These are phyloP conservation scores for Erysiphe pulchra DNA, from an alignment of 2,329 filamentous ascomycete genomes.

Conservation along the genomic window DNA sequence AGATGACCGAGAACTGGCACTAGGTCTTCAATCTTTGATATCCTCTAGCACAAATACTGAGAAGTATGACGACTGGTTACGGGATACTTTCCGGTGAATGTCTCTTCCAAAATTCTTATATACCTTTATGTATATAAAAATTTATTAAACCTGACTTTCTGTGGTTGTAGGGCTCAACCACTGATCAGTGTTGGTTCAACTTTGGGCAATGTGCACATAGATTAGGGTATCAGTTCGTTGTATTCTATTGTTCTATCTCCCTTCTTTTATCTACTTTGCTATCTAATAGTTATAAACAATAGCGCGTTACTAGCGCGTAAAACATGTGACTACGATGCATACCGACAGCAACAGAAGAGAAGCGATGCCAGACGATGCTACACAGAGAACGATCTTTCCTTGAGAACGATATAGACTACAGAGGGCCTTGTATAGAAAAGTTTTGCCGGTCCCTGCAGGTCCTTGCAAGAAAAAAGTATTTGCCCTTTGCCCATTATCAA, in stretches of 20 bases:
- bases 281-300: background rate
- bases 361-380: no score
- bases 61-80: background rate
- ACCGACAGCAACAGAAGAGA: background rate
- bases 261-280: background rate
- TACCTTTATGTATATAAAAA: background rate
- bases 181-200: background rate
- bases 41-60: background rate
- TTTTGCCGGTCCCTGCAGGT: no score
- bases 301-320: background rate
- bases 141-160: background rate
- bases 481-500: no score
- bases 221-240: background rate
- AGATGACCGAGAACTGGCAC: background rate
- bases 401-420: no score
- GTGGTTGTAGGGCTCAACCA: background rate
- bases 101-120: no score
- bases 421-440: no score
- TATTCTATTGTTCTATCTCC: background rate
- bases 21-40: background rate
- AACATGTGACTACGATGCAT: background rate
- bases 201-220: background rate
- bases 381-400: no score
- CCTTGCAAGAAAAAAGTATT: no score
- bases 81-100: background rate